A percentile compares a stretch with the other conserved stretches of the same genome.
Conservation (phyloP, 1,284 basidiomycete genomes). For the Heterobasidion irregulare region DNA sequence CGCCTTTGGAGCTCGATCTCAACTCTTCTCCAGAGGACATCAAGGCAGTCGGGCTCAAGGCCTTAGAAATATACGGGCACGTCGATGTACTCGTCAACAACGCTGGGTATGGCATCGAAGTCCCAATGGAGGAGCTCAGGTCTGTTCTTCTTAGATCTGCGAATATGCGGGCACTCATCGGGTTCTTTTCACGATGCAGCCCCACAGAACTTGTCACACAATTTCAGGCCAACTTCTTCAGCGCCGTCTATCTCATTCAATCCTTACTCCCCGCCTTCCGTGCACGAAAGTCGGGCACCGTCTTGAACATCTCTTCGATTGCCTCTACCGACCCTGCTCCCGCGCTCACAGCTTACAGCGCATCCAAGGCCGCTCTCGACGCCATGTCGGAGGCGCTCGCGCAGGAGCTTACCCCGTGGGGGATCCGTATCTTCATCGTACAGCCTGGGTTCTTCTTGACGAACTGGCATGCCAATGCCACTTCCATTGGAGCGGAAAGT, state of each 20-base stretch:
- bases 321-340: conserved; percentile 9
- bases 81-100: conserved; percentile 16
- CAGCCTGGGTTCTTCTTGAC: conserved; percentile 23
- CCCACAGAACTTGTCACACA: conserved; percentile 16
- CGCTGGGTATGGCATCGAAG: conserved; percentile 16
- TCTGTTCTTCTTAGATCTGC: conserved; percentile 3
- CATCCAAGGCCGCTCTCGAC: conserved; percentile 22
- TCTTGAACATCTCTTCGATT: conserved; percentile 19
- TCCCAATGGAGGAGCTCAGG: conserved; percentile 21
- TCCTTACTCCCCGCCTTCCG: conserved; percentile 20
- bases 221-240: conserved; percentile 24
- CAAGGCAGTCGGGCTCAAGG: conserved; percentile 11
- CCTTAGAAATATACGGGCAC: conserved; percentile 11
- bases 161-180: too few species aligned
- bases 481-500: background rate
- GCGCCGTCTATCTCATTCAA: conserved; percentile 21
- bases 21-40: conserved; percentile 15
- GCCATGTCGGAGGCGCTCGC: conserved; percentile 20
- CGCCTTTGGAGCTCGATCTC: conserved; percentile 17
- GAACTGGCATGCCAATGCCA: conserved; percentile 15
- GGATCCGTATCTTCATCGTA: conserved; percentile 19
- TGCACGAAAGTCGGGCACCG: conserved; percentile 16
- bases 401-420: conserved; percentile 19
- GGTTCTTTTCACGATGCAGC: conserved; percentile 1
- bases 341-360: conserved; percentile 17